Base-by-base conservation (phyloP, 2,329 filamentous ascomycete genomes). In the Colletotrichum eleusines region DNA sequence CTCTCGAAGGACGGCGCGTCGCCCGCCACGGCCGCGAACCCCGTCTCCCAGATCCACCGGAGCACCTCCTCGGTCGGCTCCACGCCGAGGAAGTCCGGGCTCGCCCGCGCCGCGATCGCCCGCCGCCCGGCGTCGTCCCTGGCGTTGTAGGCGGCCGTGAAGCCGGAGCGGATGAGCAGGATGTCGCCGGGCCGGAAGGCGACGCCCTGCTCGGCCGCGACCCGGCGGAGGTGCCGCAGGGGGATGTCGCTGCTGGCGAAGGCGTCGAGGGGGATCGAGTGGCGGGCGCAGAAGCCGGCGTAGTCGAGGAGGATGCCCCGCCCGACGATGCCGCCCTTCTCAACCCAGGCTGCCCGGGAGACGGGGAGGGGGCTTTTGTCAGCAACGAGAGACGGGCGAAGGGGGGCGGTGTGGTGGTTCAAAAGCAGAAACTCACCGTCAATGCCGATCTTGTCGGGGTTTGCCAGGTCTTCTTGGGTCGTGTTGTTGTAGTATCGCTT, bases 301-400 rank as follows among this genome's bases (percentile, higher is more conserved):
- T 85, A 90, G 75, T 90, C 88, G 0, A 88, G 77, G 0, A 88
- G 78, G 0, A 88, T 80, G 23, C 85, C 86, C 0, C 86, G 82
- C 5, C 85, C 86, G 2, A 83, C 83, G 7, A 88, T 81, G 35
- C 84, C 84, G 2, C 80, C 84, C 1, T 58, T 72, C 33, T 71
- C 63, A 6, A 64, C 71, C 64, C 69, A 69, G 4, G 64, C 71
- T 72, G 70, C 16, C n/a, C n/a, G n/a, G 46, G 28, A 3, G 7
- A 33, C 16, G 20, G 14, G 16, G 38, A 16, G 38, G 38, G 14
- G 20, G n/a, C 18, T 23, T 16, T n/a, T n/a, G n/a, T n/a, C n/a
- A n/a, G n/a, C n/a, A n/a, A n/a, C 9, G 11, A 12, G 11, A 38
- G 14, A 11, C 38, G 38, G 31, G 5, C n/a, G n/a, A n/a, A n/a